Percentiles rank a stretch among this genome's conserved stretches.
phyloP scores from a whole-genome alignment of 2,329 filamentous ascomycete genomes.

The Chaetomium globosum region DNA sequence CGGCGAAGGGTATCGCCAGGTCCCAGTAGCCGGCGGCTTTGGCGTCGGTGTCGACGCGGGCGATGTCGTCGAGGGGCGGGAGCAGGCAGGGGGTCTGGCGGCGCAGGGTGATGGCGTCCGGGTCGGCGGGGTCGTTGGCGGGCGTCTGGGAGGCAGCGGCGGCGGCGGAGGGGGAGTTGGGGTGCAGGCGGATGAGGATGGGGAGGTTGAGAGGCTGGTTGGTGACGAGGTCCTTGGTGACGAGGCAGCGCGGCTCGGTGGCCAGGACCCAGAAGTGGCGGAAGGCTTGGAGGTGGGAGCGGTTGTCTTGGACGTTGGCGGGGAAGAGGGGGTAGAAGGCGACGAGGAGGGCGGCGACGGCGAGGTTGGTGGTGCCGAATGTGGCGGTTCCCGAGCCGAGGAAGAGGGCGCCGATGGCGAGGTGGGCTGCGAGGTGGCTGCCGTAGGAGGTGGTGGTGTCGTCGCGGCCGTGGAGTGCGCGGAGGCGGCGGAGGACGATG shows the following conservation, averaged over 20 bases:
- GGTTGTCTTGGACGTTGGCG: constrained; percentile 85
- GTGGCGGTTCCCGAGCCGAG: constrained; percentile 91
- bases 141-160: constrained; percentile 45
- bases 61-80: constrained; percentile 66
- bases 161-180: constrained; percentile 43
- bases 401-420: constrained; percentile 89
- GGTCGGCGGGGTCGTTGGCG: constrained; percentile 44
- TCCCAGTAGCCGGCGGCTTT: constrained; percentile 76
- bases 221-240: constrained; percentile 84
- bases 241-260: constrained; percentile 82
- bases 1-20: constrained; percentile 72
- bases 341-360: constrained; percentile 81
- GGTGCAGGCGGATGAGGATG: constrained; percentile 65
- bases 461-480: constrained; percentile 83
- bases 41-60: constrained; percentile 60
- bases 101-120: constrained; percentile 45
- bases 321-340: constrained; percentile 96
- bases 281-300: constrained; percentile 92
- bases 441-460: constrained; percentile 86
- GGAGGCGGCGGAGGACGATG: constrained; percentile 77
- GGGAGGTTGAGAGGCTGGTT: constrained; percentile 75
- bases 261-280: constrained; percentile 97
- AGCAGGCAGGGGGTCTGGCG: constrained; percentile 60
- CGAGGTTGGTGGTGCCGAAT: constrained; percentile 83
- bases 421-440: constrained; percentile 87